Conservation (phyloP, 441 rosid genomes). For the Aleurites moluccanus region DNA sequence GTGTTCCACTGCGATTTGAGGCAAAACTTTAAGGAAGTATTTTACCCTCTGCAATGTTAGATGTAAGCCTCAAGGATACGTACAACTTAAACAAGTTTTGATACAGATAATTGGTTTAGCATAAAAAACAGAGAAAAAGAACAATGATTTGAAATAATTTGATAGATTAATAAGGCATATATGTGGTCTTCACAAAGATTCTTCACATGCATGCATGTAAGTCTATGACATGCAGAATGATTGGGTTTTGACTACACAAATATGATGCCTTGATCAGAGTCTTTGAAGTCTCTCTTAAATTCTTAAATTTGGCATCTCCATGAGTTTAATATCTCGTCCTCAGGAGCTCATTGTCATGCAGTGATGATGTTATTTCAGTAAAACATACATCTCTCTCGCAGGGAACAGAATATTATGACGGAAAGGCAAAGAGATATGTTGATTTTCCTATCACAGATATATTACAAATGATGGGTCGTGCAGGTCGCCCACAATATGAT, state of each 20-base stretch:
- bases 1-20: background rate
- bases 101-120: background rate
- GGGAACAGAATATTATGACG: constrained; percentile 99
- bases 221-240: background rate
- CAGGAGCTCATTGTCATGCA: background rate
- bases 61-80: background rate
- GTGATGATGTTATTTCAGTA: constrained; percentile 16
- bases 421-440: constrained; percentile 96
- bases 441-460: constrained; percentile 98
- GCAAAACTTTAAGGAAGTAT: background rate
- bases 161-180: background rate
- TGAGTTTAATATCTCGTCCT: background rate
- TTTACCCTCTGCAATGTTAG: background rate
- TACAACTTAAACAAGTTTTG: background rate
- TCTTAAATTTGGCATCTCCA: constrained; percentile 16
- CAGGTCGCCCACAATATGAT: constrained; percentile 98
- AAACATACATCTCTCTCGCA: constrained; percentile 35
- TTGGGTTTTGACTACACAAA: background rate
- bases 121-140: background rate
- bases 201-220: background rate
- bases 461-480: constrained; percentile 99
- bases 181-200: background rate
- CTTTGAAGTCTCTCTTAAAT: background rate
- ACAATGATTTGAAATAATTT: background rate
- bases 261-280: constrained; percentile 4